phyloP scores from a whole-genome alignment of 1,284 basidiomycete species.

The Ustilago vetiveriae region DNA sequence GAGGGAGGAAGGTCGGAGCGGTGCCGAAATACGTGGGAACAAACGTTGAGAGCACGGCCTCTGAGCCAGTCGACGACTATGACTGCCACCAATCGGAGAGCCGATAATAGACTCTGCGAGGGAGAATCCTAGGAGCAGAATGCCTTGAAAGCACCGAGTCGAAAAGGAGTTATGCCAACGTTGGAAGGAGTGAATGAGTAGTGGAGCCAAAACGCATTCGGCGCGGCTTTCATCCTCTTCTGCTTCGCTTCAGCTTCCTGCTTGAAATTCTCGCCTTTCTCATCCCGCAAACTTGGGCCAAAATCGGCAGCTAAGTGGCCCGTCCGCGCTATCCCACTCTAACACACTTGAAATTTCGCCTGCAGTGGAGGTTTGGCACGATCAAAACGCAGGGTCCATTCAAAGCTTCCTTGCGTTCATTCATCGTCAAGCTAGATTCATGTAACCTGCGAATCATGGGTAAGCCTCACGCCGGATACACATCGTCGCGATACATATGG shows the following conservation, averaged over 20 bases:
- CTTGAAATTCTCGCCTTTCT: not conserved
- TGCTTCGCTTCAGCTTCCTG: too few relatives aligned
- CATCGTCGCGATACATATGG: not conserved
- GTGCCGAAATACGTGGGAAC: not conserved
- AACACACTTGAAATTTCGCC: not conserved
- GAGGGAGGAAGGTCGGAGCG: not conserved
- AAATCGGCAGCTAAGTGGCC: not conserved
- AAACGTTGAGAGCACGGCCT: too few relatives aligned
- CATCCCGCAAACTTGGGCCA: not conserved
- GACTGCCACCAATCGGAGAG: too few relatives aligned
- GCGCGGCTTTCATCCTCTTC: not conserved
- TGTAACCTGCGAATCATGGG: not conserved
- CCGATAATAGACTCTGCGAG: too few relatives aligned
- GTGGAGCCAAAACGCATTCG: too few relatives aligned
- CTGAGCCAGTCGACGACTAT: too few relatives aligned
- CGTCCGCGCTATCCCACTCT: not conserved
- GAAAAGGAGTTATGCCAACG: too few relatives aligned
- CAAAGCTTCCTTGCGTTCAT: not conserved
- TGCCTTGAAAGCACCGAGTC: not conserved
- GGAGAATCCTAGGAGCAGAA: too few relatives aligned
- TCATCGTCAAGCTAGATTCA: not conserved
- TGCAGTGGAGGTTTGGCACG: not conserved
- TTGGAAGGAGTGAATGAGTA: too few relatives aligned
- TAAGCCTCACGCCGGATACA: too few relatives aligned
- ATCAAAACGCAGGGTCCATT: conserved; percentile 11